phyloP scores from a whole-genome alignment of 345 rosid genomes.

The Moringa oleifera region DNA sequence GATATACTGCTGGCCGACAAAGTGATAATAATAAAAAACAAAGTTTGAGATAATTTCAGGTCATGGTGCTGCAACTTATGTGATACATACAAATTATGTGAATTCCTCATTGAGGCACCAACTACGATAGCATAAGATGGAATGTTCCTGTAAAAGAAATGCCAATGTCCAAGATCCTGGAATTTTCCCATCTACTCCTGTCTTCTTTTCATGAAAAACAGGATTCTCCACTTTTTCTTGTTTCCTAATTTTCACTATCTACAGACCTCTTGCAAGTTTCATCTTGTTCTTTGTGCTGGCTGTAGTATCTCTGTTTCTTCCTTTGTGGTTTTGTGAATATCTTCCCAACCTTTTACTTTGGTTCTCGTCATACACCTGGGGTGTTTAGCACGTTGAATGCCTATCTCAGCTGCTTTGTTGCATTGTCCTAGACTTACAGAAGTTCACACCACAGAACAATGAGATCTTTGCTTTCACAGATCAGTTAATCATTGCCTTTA shows the following conservation, averaged over 20 bases:
- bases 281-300: background rate
- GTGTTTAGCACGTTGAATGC: too few relatives aligned
- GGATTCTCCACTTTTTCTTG: background rate
- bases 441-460: too few relatives aligned
- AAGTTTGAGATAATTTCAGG: too few relatives aligned
- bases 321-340: too few relatives aligned
- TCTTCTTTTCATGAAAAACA: background rate
- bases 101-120: background rate
- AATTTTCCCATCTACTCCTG: background rate
- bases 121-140: background rate
- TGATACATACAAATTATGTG: background rate
- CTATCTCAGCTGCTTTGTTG: too few relatives aligned
- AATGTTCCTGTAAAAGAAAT: background rate
- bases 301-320: background rate
- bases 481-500: too few relatives aligned
- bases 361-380: too few relatives aligned
- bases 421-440: too few relatives aligned
- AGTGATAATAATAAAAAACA: too few relatives aligned
- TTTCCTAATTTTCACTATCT: background rate
- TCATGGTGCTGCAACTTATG: background rate
- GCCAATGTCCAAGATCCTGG: background rate
- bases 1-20: too few relatives aligned
- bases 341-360: too few relatives aligned
- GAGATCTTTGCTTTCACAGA: too few relatives aligned
- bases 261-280: background rate